These are phyloP conservation scores for Trichosporon asahii DNA, from an alignment of 1,284 basidiomycete species.

Conservation along the genomic window DNA sequence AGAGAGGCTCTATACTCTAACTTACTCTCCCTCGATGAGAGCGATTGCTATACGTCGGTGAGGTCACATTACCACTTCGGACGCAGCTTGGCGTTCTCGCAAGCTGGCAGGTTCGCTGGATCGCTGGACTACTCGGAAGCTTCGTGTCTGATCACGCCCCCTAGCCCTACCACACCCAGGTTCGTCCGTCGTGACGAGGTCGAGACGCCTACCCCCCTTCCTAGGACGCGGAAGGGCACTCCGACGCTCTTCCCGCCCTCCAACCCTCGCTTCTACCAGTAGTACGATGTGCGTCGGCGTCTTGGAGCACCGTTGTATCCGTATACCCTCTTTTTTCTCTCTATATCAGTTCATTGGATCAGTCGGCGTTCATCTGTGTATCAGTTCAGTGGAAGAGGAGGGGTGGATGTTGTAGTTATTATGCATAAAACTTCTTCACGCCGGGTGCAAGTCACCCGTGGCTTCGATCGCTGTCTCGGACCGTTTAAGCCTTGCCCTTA, in stretches of 20 bases:
- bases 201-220: not conserved
- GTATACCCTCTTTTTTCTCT: too few species aligned
- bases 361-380: not conserved
- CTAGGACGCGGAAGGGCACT: not conserved
- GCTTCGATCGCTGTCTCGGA: not conserved
- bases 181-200: not conserved
- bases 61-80: not conserved
- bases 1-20: not conserved
- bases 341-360: too few species aligned
- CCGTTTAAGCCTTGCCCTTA: conserved; percentile 17
- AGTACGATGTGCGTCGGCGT: too few species aligned
- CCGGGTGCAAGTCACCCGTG: not conserved
- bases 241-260: not conserved
- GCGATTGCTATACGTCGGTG: not conserved
- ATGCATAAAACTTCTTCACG: not conserved
- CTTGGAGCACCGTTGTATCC: too few species aligned
- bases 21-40: not conserved
- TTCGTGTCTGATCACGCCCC: not conserved
- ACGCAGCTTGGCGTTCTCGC: not conserved
- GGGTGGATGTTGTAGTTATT: not conserved
- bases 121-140: not conserved
- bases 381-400: not conserved
- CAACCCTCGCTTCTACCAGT: not conserved
- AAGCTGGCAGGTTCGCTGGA: too few species aligned
- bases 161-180: not conserved